Percentiles rank a stretch among this genome's conserved stretches.
These are phyloP conservation scores for Linum tenue DNA, from an alignment of 345 rosid genomes.

Conservation along the genomic window DNA sequence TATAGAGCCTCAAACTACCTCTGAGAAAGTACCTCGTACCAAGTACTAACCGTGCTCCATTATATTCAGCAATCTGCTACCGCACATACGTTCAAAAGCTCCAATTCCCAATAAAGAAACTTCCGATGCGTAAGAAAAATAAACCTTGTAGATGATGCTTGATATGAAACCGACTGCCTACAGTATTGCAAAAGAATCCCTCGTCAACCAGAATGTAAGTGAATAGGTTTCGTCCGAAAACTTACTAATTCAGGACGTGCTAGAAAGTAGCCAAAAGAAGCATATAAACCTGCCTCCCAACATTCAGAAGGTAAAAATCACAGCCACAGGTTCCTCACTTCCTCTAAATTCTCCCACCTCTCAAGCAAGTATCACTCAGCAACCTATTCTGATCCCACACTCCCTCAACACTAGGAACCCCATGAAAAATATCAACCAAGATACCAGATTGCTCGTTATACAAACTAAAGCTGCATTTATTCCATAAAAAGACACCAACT, in stretches of 20 bases:
- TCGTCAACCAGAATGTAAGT: not conserved
- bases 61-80: not conserved
- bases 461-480: not conserved
- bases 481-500: too few species aligned
- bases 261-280: not conserved
- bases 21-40: not conserved
- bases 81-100: not conserved
- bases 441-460: not conserved
- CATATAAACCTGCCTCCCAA: not conserved
- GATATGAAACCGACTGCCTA: not conserved
- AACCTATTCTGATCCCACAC: not conserved
- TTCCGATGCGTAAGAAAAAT: not conserved
- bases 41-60: constrained; percentile 1
- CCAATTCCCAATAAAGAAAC: not conserved
- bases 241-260: not conserved
- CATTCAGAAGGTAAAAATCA: not conserved
- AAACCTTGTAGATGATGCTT: not conserved
- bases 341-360: not conserved
- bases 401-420: not conserved
- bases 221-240: not conserved
- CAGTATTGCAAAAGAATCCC: not conserved
- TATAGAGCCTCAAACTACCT: not conserved
- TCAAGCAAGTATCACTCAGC: not conserved
- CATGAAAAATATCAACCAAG: not conserved
- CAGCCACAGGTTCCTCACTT: not conserved